phyloP scores from a whole-genome alignment of 257 asterid genomes.

The Solanum commersonii region DNA sequence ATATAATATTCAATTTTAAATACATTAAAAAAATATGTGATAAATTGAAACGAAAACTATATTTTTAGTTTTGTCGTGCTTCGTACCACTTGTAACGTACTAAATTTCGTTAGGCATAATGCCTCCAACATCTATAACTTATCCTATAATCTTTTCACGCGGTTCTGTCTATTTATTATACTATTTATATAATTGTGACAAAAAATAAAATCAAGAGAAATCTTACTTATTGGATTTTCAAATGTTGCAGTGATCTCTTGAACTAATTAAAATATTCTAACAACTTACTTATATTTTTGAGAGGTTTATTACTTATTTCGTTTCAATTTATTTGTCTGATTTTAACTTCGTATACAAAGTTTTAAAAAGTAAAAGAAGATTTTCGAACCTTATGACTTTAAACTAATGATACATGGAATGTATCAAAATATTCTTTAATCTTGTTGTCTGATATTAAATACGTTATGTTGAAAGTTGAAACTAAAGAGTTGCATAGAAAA shows the following conservation, averaged over 20 bases:
- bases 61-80: not conserved
- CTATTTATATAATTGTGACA: not conserved
- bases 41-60: not conserved
- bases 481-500: too few species aligned
- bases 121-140: not conserved
- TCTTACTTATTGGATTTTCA: not conserved
- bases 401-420: not conserved
- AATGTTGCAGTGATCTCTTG: not conserved
- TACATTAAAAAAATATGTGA: too few species aligned
- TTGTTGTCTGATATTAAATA: too few species aligned
- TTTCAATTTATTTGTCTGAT: not conserved
- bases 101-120: not conserved
- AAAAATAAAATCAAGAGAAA: not conserved
- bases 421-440: too few species aligned
- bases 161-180: not conserved
- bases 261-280: not conserved
- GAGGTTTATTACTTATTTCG: not conserved
- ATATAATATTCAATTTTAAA: too few species aligned
- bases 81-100: not conserved
- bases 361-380: not conserved
- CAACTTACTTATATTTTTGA: not conserved
- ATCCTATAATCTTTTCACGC: slow-evolving; percentile 9
- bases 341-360: not conserved
- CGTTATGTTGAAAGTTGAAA: too few species aligned
- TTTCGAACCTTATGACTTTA: not conserved